Evolutionary conservation across 257 asterid genomes (phyloP).

Genomic region (Primulina huaijiensis): DNA sequence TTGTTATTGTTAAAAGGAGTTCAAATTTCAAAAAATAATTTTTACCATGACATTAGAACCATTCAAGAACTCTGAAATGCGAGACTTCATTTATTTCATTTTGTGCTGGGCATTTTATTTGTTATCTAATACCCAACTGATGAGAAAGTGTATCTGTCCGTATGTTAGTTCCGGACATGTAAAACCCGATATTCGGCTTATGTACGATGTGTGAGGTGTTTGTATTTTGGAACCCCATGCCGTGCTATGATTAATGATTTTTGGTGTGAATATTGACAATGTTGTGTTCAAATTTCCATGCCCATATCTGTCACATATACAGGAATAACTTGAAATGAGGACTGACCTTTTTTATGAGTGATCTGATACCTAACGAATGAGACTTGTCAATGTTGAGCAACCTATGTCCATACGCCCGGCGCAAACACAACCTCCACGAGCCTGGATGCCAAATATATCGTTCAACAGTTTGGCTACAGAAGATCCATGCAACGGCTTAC

Average conservation of each 20-base stretch:
- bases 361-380: constrained; percentile 41
- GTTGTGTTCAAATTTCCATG: not conserved
- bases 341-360: constrained; percentile 43
- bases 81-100: too few relatives aligned
- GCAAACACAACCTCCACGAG: constrained; percentile 82
- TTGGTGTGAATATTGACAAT: not conserved
- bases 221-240: not conserved
- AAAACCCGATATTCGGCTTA: too few relatives aligned
- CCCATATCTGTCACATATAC: not conserved
- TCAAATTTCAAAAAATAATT: too few relatives aligned
- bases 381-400: constrained; percentile 43
- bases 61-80: not conserved
- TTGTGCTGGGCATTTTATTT: not conserved
- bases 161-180: not conserved
- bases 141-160: too few relatives aligned
- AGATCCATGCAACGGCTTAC: constrained; percentile 58
- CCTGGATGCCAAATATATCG: constrained; percentile 72
- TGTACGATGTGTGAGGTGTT: not conserved
- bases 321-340: not conserved
- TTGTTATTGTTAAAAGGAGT: not conserved
- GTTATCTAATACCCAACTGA: too few relatives aligned
- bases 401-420: constrained; percentile 65
- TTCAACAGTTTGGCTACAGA: constrained; percentile 69
- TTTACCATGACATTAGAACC: not conserved
- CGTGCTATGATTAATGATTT: not conserved